Evolutionary conservation across 768 basidiomycete species (phyloP), one percentile per base, ranked within the genome.

Genomic region (Candolleomyces efflorescens): DNA sequence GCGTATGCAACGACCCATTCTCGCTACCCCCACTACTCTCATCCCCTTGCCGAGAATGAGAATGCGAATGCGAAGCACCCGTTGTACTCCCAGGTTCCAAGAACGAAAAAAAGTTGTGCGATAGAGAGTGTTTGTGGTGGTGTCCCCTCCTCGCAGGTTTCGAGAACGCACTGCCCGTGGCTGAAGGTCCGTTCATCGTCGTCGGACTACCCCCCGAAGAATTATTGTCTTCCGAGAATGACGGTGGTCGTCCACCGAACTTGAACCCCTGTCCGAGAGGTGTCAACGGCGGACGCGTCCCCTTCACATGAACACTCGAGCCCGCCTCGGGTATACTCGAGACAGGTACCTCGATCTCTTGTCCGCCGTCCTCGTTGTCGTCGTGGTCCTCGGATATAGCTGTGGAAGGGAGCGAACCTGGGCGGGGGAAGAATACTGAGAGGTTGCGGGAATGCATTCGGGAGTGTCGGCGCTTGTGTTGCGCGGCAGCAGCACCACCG

Each of bases 361-460:
- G 6, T 11, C 44, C 53, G 12, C 17, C 27, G 27, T 43, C 39
- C 3, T 43, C 41, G 32, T 9, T 39, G 38, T 39, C 38, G 0
- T 72, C 68, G 32, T 83, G 85, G 65, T 90, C 87, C 69, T 92
- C 88, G 3, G 83, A 77, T 45, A 90, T 91, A 13, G 84, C 76
- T 7, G 79, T 75, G 0, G 80, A 73, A 0, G 85, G 82, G 1
- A 82, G 65, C 3, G 82, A 75, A 2, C 88, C 90, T 0, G 91
- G 90, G 36, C 86, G 82, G 15, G 94, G 94, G 64, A 97, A 97
- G 79, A 88, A 96, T 17, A 96, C 78, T 0, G 93, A 95, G 2
- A 97, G 76, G 65, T 98, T 98, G 47, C 94, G 84, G 0, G 94
- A 94, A 67, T 97, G 94, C 17, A 96, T 76, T 2, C 92, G 82